Conservation (phyloP, 352 stramenopile genomes). For the Blastocystis hominis region DNA sequence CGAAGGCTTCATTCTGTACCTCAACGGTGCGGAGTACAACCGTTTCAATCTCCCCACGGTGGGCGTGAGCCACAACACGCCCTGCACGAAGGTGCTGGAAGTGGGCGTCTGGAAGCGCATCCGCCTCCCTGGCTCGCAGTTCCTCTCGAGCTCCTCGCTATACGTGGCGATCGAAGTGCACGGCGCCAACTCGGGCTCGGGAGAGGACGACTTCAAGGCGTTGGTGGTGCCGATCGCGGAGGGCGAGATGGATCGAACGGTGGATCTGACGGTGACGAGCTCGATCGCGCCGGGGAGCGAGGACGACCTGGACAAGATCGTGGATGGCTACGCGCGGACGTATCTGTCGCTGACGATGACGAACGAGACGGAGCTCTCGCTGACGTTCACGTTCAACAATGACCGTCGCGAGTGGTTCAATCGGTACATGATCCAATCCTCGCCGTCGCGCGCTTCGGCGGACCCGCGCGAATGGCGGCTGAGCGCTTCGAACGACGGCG, state of each 20-base stretch:
- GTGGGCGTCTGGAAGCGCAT: neutral
- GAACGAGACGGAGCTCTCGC: neutral
- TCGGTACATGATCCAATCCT: slow-evolving; percentile 43
- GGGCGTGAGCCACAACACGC: neutral
- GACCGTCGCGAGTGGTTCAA: slow-evolving; percentile 49
- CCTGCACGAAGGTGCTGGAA: neutral
- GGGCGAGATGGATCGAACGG: neutral
- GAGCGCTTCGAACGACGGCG: slow-evolving; percentile 2
- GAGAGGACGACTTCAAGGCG: slow-evolving; percentile 30
- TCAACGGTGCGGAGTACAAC: slow-evolving; percentile 48
- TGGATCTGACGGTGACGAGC: slow-evolving; percentile 4
- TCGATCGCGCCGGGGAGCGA: neutral
- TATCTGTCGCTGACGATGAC: neutral
- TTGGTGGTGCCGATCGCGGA: neutral
- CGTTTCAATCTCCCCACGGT: slow-evolving; percentile 38
- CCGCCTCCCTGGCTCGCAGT: neutral
- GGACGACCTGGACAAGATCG: neutral
- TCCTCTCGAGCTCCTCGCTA: neutral
- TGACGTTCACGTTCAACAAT: slow-evolving; percentile 29
- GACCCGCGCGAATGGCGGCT: slow-evolving; percentile 17
- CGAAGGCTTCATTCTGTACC: slow-evolving; percentile 50
- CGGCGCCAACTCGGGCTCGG: neutral
- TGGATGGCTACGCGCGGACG: slow-evolving; percentile 7
- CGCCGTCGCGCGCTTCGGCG: neutral
- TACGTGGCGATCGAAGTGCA: slow-evolving; percentile 42